phyloP scores from a whole-genome alignment of 2,329 filamentous ascomycete species.

The Trichocomaceae sp. region DNA sequence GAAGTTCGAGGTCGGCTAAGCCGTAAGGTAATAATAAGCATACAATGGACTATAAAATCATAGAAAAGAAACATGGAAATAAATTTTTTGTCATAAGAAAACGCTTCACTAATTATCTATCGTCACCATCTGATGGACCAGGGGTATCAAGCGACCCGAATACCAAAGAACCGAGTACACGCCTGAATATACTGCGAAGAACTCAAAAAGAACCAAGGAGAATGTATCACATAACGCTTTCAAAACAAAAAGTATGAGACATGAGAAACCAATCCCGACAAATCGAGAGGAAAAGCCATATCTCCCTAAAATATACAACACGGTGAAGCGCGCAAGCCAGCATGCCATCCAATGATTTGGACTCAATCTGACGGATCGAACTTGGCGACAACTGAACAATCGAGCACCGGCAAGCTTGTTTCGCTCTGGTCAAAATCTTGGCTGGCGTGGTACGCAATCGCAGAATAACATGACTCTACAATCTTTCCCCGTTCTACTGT shows the following conservation, averaged over 20 bases:
- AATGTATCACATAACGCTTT: conserved; percentile 4
- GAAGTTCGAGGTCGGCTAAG: background rate
- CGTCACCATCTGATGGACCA: conserved; percentile 8
- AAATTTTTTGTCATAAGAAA: background rate
- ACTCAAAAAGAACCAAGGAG: background rate
- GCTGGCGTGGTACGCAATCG: background rate
- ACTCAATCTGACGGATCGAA: conserved; percentile 4
- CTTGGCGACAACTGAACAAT: conserved; percentile 1
- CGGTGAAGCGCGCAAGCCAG: background rate
- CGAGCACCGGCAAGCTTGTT: background rate
- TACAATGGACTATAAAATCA: background rate
- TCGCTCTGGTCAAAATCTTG: background rate
- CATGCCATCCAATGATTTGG: background rate
- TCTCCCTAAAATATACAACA: conserved; percentile 28
- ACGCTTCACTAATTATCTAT: conserved; percentile 7
- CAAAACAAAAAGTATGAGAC: conserved; percentile 19
- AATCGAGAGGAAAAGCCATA: conserved; percentile 41
- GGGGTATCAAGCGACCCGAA: conserved; percentile 12
- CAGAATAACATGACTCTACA: conserved; percentile 27
- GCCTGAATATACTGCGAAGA: conserved; percentile 5
- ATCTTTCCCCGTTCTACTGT: conserved; percentile 24
- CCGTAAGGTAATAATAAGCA: too few species aligned
- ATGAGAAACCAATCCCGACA: conserved; percentile 38
- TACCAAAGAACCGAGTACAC: conserved; percentile 6
- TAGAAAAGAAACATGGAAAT: background rate